phyloP scores from a whole-genome alignment of 371 early-diverging fungal species.

The Mucor mucedo region DNA sequence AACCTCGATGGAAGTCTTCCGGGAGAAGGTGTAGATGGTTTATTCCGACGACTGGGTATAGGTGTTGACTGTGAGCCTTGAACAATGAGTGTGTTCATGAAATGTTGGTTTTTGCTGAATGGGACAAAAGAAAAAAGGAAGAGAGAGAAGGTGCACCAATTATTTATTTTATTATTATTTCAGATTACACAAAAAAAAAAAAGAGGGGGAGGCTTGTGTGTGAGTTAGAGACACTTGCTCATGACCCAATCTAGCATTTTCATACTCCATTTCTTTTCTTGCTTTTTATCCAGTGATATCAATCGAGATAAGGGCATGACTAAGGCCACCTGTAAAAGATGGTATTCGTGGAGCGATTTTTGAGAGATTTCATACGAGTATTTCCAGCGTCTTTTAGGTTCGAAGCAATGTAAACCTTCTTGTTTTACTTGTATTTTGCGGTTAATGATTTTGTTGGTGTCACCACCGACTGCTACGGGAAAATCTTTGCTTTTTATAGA shows the following conservation, averaged over 20 bases:
- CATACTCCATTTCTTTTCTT: not conserved
- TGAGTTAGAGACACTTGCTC: not conserved
- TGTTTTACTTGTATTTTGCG: slow-evolving; percentile 1
- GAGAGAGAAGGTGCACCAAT: not conserved
- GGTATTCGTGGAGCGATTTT: slow-evolving; percentile 3
- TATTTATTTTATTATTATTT: not conserved
- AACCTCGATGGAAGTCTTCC: slow-evolving; percentile 7
- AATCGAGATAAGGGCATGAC: slow-evolving; percentile 1
- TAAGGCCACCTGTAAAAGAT: not conserved
- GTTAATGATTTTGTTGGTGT: not conserved
- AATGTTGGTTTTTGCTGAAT: too few relatives aligned
- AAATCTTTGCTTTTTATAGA: not conserved
- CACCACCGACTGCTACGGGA: not conserved
- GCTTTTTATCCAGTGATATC: not conserved
- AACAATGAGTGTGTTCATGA: not conserved
- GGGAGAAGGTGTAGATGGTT: not conserved
- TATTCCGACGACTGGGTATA: not conserved
- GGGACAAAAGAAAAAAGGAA: not conserved
- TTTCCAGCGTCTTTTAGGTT: not conserved
- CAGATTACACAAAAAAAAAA: not conserved
- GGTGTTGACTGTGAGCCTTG: not conserved
- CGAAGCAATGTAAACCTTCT: slow-evolving; percentile 11
- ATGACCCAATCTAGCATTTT: not conserved
- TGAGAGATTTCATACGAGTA: slow-evolving; percentile 7
- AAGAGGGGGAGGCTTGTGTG: not conserved